phyloP scores from a whole-genome alignment of 257 asterid genomes.

The Salvia miltiorrhiza region DNA sequence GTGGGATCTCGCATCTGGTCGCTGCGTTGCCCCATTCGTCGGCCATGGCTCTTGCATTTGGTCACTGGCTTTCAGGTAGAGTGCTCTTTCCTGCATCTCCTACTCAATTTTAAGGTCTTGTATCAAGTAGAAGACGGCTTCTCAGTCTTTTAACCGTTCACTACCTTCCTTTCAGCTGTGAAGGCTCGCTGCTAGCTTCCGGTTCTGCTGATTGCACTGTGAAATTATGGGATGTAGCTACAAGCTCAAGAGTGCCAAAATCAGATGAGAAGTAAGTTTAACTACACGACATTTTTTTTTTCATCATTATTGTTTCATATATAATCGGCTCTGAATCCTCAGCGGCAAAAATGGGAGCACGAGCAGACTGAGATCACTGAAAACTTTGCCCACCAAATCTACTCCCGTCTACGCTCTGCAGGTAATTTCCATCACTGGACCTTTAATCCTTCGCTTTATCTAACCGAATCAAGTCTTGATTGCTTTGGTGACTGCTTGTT shows the following conservation, averaged over 20 bases:
- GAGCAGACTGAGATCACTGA: conserved; percentile 72
- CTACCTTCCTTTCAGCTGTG: conserved; percentile 56
- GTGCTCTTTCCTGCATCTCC: not conserved
- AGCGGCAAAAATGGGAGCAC: conserved; percentile 62
- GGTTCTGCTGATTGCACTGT: conserved; percentile 99
- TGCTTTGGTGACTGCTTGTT: not conserved
- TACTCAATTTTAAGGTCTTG: not conserved
- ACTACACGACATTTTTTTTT: not conserved
- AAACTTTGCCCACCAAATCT: conserved; percentile 54
- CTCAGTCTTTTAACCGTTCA: conserved; percentile 1
- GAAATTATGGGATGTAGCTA: conserved; percentile 90
- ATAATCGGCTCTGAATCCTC: not conserved
- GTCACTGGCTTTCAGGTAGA: conserved; percentile 92
- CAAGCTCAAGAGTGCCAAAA: conserved; percentile 67
- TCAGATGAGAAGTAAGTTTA: conserved; percentile 69
- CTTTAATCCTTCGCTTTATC: not conserved
- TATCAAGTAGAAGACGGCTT: not conserved
- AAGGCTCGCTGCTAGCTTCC: conserved; percentile 98
- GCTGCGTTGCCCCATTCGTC: conserved; percentile 82
- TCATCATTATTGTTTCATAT: not conserved
- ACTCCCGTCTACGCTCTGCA: conserved; percentile 41
- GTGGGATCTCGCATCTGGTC: conserved; percentile 99
- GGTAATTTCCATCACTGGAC: conserved; percentile 18
- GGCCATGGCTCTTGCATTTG: conserved; percentile 96
- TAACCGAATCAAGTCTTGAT: not conserved